Evolutionary conservation across 2,329 filamentous ascomycete species (phyloP), one percentile per base, ranked within the genome.

Genomic region (Beauveria varroae): DNA sequence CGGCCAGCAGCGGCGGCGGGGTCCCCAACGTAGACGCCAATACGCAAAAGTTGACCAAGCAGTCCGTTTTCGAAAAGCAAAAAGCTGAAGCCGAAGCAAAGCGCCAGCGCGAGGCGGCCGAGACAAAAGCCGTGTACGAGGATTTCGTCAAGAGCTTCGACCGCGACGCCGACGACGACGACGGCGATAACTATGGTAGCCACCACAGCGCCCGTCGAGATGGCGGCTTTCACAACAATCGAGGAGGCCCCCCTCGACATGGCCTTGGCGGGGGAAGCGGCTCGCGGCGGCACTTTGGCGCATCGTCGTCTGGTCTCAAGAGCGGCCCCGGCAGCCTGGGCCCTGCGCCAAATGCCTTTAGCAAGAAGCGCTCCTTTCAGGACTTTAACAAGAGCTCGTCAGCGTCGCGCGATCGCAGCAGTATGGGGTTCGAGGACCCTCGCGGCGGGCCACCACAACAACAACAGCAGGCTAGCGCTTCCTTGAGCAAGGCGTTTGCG

Each of bases 11-110:
- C 46, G 34, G 47, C 28, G n/a, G 57, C 56, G 56, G 16, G 14
- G 93, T 93, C 69, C 87, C 90, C 16, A 85, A 91, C 68, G 81
- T 90, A 63, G 84, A 88, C 61, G 83, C 86, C 57, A 96, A 96
- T 74, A 85, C 95, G 56, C 85, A 88, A 61, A 90, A 90, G 54
- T 86, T 90, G 16, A 82, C 87, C 64, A 95, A 93, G 75, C 90
- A 95, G 71, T 96, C 91, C 22, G 82, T 89, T 28, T 96, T 96
- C 72, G 93, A 96, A 76, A 87, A 88, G 68, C 90, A 96, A 73
- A 91, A 90, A 73, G 90, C 90, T 63, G 91, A 96, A 72, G 90
- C 90, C 61, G 91, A 96, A 78, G 91, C 91, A 26, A 96, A 96
- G 76, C 87, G 90, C 63, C 82, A 85, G 67, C 84, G 91, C 66